These are phyloP conservation scores for Aspergillus felis DNA, from an alignment of 2,329 filamentous ascomycete species.

Conservation along the genomic window DNA sequence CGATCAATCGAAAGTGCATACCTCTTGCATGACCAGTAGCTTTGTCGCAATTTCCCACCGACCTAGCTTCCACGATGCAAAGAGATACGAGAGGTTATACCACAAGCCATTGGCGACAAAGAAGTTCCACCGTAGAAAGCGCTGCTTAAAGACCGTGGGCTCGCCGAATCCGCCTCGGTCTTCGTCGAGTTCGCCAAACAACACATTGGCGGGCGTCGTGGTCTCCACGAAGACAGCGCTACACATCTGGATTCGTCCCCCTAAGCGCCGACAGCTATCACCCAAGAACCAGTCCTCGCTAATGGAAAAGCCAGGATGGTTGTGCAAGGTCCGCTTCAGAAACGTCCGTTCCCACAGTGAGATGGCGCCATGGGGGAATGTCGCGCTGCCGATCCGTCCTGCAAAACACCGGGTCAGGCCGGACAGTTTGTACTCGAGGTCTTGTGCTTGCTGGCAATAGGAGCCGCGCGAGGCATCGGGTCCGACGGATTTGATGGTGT, in stretches of 20 bases:
- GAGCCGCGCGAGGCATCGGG: constrained; percentile 33
- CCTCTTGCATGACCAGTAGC: constrained; percentile 48
- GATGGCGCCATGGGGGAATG: constrained; percentile 51
- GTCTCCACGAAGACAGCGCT: constrained; percentile 51
- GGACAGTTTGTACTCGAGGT: constrained; percentile 52
- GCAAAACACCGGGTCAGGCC: constrained; percentile 45
- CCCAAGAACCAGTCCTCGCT: constrained; percentile 54
- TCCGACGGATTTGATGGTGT: constrained; percentile 48
- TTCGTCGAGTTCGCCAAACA: constrained; percentile 41
- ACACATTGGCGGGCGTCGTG: constrained; percentile 40
- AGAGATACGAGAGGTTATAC: constrained; percentile 46
- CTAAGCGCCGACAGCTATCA: constrained; percentile 43
- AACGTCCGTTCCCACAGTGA: constrained; percentile 48
- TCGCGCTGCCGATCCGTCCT: constrained; percentile 45
- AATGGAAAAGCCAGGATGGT: constrained; percentile 49
- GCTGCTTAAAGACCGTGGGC: constrained; percentile 51
- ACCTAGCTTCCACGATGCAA: constrained; percentile 47
- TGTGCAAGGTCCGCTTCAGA: constrained; percentile 43
- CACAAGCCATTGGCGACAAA: constrained; percentile 50
- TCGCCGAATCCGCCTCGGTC: constrained; percentile 49
- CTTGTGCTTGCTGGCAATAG: constrained; percentile 46
- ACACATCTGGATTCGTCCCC: constrained; percentile 48
- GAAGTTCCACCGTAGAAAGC: constrained; percentile 52
- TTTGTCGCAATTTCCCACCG: constrained; percentile 50
- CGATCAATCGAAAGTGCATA: constrained; percentile 5